phyloP scores from a whole-genome alignment of 805 yeast genomes.

The Blastobotrys mokoenaii region DNA sequence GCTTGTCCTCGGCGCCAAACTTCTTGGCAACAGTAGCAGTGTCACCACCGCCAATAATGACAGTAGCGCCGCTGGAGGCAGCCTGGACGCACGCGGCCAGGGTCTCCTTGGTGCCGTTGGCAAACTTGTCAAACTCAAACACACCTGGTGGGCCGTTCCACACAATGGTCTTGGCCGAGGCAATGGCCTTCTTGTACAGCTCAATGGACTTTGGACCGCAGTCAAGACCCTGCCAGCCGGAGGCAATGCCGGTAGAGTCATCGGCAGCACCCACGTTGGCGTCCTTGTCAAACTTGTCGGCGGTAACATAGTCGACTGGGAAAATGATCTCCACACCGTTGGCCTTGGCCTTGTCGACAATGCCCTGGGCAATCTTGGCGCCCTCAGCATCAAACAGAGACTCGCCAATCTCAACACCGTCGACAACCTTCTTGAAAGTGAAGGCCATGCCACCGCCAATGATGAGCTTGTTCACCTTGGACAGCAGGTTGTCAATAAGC shows the following conservation, averaged over 20 bases:
- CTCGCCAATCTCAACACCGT: slow-evolving; percentile 79
- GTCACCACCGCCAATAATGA: slow-evolving; percentile 98
- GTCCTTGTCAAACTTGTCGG: slow-evolving; percentile 87
- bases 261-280: slow-evolving; percentile 81
- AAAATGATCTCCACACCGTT: slow-evolving; percentile 88
- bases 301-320: slow-evolving; percentile 94
- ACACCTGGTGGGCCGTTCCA: slow-evolving; percentile 99
- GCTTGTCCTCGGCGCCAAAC: slow-evolving; percentile 91
- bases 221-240: slow-evolving; percentile 92
- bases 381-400: slow-evolving; percentile 92
- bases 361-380: slow-evolving; percentile 86
- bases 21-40: slow-evolving; percentile 98
- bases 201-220: slow-evolving; percentile 83
- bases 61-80: slow-evolving; percentile 84
- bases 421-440: slow-evolving; percentile 93
- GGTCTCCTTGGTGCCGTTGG: slow-evolving; percentile 83
- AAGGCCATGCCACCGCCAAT: slow-evolving; percentile 99
- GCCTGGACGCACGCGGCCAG: slow-evolving; percentile 84
- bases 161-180: slow-evolving; percentile 92
- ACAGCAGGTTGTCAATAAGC: slow-evolving; percentile 84
- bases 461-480: slow-evolving; percentile 90
- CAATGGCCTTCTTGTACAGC: slow-evolving; percentile 74
- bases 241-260: slow-evolving; percentile 88
- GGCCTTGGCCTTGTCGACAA: slow-evolving; percentile 93
- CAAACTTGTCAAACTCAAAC: slow-evolving; percentile 90